Evolutionary conservation across 495 filamentous ascomycete species (phyloP).

Genomic region (Baudoinia panamericana): DNA sequence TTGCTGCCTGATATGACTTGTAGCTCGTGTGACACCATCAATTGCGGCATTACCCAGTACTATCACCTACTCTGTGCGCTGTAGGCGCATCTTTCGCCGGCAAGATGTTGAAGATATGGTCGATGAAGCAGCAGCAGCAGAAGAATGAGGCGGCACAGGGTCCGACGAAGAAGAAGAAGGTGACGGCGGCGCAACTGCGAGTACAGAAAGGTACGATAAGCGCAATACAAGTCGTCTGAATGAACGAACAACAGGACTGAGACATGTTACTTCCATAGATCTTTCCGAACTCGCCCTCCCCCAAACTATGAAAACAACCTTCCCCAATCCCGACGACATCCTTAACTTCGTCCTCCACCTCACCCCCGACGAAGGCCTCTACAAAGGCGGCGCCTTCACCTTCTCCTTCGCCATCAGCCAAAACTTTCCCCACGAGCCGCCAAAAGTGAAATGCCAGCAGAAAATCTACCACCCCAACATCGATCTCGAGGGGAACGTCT

Average conservation of each 20-base stretch:
- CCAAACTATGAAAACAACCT: constrained; percentile 80
- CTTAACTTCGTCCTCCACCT: constrained; percentile 90
- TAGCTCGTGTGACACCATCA: no score
- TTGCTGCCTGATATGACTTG: no score
- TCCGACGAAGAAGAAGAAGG: constrained; percentile 81
- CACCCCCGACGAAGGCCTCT: constrained; percentile 96
- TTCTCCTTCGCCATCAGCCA: constrained; percentile 88
- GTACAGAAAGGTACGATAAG: constrained; percentile 78
- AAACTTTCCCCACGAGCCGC: constrained; percentile 93
- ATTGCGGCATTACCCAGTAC: no score
- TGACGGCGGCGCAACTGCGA: constrained; percentile 87
- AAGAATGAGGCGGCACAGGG: constrained; percentile 58
- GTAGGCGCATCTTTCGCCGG: no score
- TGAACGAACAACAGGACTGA: neutral
- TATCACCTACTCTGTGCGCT: no score
- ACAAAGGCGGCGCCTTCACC: constrained; percentile 75
- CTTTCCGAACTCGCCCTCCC: constrained; percentile 83
- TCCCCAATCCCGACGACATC: constrained; percentile 91
- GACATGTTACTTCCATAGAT: constrained; percentile 41
- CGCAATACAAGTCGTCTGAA: neutral
- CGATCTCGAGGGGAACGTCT: constrained; percentile 94
- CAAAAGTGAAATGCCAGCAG: constrained; percentile 93
- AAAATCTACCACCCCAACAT: constrained; percentile 99
- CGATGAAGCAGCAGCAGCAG: constrained; percentile 93
- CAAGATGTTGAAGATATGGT: constrained; percentile 99